These are phyloP conservation scores for Fusarium brachygibbosum DNA, from an alignment of 2,329 filamentous ascomycete species.

Conservation along the genomic window DNA sequence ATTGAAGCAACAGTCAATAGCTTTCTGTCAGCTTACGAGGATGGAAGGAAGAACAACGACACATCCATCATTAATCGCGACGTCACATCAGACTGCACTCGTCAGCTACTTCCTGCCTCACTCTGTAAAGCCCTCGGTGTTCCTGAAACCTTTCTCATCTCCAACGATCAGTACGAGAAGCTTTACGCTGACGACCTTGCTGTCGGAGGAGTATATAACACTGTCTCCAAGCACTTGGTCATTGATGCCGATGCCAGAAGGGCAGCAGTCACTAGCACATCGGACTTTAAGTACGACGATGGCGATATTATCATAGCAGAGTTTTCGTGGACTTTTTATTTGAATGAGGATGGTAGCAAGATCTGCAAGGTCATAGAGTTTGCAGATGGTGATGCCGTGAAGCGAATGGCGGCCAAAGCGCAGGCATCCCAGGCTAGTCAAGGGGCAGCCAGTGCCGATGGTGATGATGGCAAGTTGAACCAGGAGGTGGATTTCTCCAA, in stretches of 20 bases:
- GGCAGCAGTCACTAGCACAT: conserved; percentile 15
- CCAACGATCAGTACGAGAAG: conserved; percentile 26
- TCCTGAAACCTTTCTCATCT: conserved; percentile 12
- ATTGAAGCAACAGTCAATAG: conserved; percentile 29
- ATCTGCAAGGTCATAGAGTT: conserved; percentile 34
- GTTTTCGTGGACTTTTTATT: conserved; percentile 22
- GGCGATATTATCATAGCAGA: conserved; percentile 16
- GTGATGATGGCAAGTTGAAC: not conserved
- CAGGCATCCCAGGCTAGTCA: not conserved
- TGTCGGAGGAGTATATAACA: conserved; percentile 18
- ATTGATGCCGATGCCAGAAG: conserved; percentile 24
- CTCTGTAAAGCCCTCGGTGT: conserved; percentile 19
- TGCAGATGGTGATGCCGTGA: conserved; percentile 12
- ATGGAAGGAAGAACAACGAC: conserved; percentile 19
- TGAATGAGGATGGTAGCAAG: conserved; percentile 28
- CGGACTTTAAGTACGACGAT: conserved; percentile 24
- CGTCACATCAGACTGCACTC: conserved; percentile 27
- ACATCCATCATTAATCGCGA: conserved; percentile 26
- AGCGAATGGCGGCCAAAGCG: conserved; percentile 17
- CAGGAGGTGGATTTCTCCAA: not conserved
- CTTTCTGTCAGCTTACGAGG: conserved; percentile 28
- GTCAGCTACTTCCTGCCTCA: conserved; percentile 25
- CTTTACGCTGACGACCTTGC: conserved; percentile 21
- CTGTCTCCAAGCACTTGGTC: conserved; percentile 2
- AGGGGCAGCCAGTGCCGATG: not conserved